These are phyloP conservation scores for Alternaria gansuensis DNA, from an alignment of 2,329 filamentous ascomycete species.

Conservation along the genomic window DNA sequence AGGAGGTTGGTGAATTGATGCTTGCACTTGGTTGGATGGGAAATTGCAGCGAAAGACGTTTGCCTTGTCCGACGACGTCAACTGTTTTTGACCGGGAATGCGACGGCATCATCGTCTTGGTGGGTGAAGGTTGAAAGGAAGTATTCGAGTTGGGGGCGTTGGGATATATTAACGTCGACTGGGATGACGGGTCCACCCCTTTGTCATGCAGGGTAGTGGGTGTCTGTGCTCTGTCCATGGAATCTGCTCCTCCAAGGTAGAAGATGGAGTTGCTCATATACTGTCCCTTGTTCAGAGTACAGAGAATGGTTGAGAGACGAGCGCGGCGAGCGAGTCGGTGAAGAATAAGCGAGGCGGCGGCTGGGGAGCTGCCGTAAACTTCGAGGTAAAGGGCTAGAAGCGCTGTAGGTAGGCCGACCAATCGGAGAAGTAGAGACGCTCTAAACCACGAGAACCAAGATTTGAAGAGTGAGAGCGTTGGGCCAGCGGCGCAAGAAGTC, in stretches of 20 bases:
- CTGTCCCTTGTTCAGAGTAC: slow-evolving; percentile 35
- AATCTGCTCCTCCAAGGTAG: slow-evolving; percentile 32
- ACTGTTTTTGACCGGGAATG: slow-evolving; percentile 49
- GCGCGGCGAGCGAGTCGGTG: slow-evolving; percentile 48
- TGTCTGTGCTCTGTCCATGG: slow-evolving; percentile 45
- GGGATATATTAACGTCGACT: slow-evolving; percentile 22
- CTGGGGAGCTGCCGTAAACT: slow-evolving; percentile 41
- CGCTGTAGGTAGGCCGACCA: slow-evolving; percentile 41
- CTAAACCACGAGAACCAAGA: slow-evolving; percentile 43
- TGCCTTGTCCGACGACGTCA: slow-evolving; percentile 50
- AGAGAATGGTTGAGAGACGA: slow-evolving; percentile 36
- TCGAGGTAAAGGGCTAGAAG: slow-evolving; percentile 46
- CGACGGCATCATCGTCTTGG: slow-evolving; percentile 33
- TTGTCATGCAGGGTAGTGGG: slow-evolving; percentile 43
- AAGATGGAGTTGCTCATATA: slow-evolving; percentile 34
- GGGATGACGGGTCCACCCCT: slow-evolving; percentile 30
- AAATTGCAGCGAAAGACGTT: slow-evolving; percentile 60
- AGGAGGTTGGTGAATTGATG: slow-evolving; percentile 44
- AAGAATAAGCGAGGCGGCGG: slow-evolving; percentile 46
- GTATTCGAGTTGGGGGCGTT: slow-evolving; percentile 24
- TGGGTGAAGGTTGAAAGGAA: slow-evolving; percentile 23
- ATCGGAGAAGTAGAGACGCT: slow-evolving; percentile 35
- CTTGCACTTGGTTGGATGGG: slow-evolving; percentile 56
- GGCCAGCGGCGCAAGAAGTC: slow-evolving; percentile 43
- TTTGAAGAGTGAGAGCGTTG: slow-evolving; percentile 40